phyloP scores from a whole-genome alignment of 495 filamentous ascomycete genomes.

The Xylaria acuta region DNA sequence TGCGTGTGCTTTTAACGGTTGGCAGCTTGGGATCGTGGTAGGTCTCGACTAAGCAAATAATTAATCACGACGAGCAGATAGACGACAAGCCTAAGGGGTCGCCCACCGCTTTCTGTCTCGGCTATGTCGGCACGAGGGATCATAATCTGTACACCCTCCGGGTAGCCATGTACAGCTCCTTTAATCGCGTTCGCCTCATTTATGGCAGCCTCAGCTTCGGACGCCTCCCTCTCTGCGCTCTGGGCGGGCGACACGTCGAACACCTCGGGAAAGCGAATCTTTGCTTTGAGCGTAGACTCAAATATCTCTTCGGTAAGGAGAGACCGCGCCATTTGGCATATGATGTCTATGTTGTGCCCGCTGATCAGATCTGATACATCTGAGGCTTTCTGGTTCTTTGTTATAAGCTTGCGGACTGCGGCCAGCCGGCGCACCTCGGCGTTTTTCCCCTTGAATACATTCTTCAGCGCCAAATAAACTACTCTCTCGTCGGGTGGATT shows the following conservation, averaged over 20 bases:
- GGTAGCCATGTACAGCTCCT: neutral
- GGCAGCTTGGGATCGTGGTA: neutral
- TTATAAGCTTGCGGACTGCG: conserved; percentile 14
- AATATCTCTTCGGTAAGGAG: conserved; percentile 21
- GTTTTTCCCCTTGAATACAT: conserved; percentile 24
- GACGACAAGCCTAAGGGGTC: neutral
- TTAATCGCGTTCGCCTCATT: conserved; percentile 21
- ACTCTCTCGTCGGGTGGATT: conserved; percentile 22
- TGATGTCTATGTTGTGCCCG: neutral
- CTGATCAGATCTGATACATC: conserved; percentile 9
- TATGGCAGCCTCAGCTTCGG: conserved; percentile 11
- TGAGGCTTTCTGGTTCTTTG: neutral
- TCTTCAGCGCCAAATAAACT: conserved; percentile 24
- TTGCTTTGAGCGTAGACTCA: conserved; percentile 16
- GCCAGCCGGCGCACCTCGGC: neutral
- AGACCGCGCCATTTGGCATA: conserved; percentile 8
- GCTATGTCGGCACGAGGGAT: neutral
- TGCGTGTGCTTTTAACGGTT: neutral
- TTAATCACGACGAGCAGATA: neutral
- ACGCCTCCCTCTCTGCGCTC: conserved; percentile 18
- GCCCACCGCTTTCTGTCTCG: conserved; percentile 19
- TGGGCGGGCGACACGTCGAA: conserved; percentile 22
- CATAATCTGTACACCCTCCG: neutral
- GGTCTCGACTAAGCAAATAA: neutral
- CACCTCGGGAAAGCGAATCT: conserved; percentile 22